These are phyloP conservation scores for Ophiostoma triangulosporum DNA, from an alignment of 2,329 filamentous ascomycete species.

Conservation along the genomic window DNA sequence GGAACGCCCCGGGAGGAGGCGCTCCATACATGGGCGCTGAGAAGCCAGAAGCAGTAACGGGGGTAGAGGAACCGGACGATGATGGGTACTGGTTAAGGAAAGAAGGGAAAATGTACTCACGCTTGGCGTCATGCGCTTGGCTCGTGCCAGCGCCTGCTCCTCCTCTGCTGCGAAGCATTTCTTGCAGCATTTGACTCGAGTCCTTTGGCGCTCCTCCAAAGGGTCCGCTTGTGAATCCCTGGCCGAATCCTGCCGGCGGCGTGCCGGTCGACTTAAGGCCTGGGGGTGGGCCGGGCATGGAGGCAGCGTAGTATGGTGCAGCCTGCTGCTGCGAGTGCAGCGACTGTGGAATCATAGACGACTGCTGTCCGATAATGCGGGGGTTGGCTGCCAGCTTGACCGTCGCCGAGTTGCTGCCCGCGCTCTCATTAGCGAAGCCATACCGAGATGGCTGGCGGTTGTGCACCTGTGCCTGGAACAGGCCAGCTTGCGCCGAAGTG, in stretches of 20 bases:
- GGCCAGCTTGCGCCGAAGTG: conserved; percentile 16
- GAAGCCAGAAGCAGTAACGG: conserved; percentile 81
- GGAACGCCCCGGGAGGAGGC: conserved; percentile 71
- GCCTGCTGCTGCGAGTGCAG: conserved; percentile 45
- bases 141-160: conserved; percentile 44
- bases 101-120: conserved; percentile 88
- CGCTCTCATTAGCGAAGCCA: conserved; percentile 69
- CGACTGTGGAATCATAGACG: conserved; percentile 66
- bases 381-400: conserved; percentile 70
- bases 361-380: conserved; percentile 71
- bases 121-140: conserved; percentile 80
- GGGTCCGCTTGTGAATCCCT: conserved; percentile 62
- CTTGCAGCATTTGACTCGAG: conserved; percentile 61
- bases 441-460: conserved; percentile 76
- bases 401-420: conserved; percentile 42
- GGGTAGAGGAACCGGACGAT: conserved; percentile 60
- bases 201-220: conserved; percentile 63
- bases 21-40: conserved; percentile 83
- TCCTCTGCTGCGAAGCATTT: conserved; percentile 54
- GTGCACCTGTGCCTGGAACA: conserved; percentile 53
- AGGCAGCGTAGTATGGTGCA: conserved; percentile 66
- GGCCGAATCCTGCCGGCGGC: conserved; percentile 86
- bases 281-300: conserved; percentile 84
- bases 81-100: conserved; percentile 75
- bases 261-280: conserved; percentile 92